These are phyloP conservation scores for Aureobasidium sp. DNA, from an alignment of 2,329 filamentous ascomycete genomes.

Conservation along the genomic window DNA sequence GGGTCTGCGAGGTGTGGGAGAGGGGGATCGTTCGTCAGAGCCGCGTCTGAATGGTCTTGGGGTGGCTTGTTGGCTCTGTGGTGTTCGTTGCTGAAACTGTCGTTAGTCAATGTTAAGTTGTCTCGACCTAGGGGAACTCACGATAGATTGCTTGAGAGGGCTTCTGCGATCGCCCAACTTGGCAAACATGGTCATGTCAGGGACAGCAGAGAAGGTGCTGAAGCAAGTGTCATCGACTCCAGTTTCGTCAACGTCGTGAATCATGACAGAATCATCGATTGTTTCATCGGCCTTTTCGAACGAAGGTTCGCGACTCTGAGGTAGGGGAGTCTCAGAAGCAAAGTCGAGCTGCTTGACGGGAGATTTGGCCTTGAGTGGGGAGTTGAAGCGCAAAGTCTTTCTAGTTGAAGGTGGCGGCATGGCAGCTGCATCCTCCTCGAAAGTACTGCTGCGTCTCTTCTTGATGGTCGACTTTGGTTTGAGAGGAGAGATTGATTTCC, in stretches of 20 bases:
- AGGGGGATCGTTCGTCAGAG: constrained; percentile 37
- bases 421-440: constrained; percentile 1
- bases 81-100: neutral
- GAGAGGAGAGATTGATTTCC: constrained; percentile 21
- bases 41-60: constrained; percentile 43
- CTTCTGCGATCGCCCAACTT: constrained; percentile 52
- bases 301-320: constrained; percentile 15
- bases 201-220: constrained; percentile 83
- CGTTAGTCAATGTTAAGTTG: neutral
- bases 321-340: constrained; percentile 20
- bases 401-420: constrained; percentile 15
- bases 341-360: constrained; percentile 10
- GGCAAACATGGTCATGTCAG: constrained; percentile 78
- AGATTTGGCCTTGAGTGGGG: constrained; percentile 16
- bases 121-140: neutral
- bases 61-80: constrained; percentile 38
- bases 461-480: constrained; percentile 23
- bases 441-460: constrained; percentile 20
- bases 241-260: constrained; percentile 28
- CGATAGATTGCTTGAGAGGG: constrained; percentile 12
- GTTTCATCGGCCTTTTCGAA: neutral
- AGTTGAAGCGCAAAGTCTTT: constrained; percentile 23
- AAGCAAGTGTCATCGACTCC: constrained; percentile 63
- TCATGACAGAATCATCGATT: constrained; percentile 8
- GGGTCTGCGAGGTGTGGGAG: constrained; percentile 48